phyloP scores from a whole-genome alignment of 305 asterid species.

The Fraxinus baroniana region DNA sequence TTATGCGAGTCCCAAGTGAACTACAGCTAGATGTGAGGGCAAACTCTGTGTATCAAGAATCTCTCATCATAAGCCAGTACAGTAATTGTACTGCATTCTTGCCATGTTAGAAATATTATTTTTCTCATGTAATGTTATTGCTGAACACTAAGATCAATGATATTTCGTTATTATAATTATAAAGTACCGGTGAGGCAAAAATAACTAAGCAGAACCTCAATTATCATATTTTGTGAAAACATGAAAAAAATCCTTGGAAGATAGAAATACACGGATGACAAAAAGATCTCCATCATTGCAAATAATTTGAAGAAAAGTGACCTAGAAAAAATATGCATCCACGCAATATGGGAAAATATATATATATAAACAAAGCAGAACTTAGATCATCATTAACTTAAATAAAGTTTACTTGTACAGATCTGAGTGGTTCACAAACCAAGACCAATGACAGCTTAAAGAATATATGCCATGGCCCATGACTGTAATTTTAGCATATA shows the following conservation, averaged over 20 bases:
- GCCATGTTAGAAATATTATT: not conserved
- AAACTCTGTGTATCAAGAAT: not conserved
- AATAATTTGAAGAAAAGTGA: not conserved
- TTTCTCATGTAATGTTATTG: not conserved
- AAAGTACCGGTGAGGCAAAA: not conserved
- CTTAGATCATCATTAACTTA: not conserved
- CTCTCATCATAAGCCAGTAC: not conserved
- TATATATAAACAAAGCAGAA: not conserved
- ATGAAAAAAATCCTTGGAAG: not conserved
- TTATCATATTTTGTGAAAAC: not conserved
- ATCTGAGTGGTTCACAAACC: not conserved
- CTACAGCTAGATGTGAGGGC: not conserved
- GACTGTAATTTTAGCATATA: not conserved
- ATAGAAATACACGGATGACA: not conserved
- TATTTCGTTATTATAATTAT: not conserved
- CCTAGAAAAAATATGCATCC: not conserved
- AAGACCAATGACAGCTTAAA: not conserved
- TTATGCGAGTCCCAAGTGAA: too few species aligned
- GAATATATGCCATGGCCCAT: not conserved
- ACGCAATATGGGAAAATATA: not conserved
- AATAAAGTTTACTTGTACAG: not conserved
- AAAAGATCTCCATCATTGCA: not conserved
- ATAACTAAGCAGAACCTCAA: not conserved
- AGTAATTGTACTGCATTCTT: not conserved
- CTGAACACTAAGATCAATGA: not conserved